phyloP scores from a whole-genome alignment of 2,329 filamentous ascomycete species.

The Clarireedia sp. region DNA sequence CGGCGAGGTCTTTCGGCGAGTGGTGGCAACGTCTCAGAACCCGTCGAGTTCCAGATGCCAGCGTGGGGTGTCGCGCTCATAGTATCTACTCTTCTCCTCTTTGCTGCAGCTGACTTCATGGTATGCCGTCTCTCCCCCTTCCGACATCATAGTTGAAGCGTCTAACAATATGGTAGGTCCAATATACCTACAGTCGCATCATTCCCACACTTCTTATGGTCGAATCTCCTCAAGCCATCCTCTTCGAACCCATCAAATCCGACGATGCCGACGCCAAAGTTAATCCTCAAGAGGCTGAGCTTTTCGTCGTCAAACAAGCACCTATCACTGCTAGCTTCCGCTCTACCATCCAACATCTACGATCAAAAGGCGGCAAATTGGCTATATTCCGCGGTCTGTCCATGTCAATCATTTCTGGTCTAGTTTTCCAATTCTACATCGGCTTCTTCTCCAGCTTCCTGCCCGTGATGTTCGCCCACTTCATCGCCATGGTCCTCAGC shows the following conservation, averaged over 20 bases:
- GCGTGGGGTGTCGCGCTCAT: constrained; percentile 19
- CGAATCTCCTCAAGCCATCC: constrained; percentile 46
- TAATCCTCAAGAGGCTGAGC: constrained; percentile 29
- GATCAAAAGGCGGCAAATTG: constrained; percentile 52
- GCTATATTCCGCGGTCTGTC: constrained; percentile 63
- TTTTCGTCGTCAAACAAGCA: constrained; percentile 40
- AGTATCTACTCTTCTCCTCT: constrained; percentile 8
- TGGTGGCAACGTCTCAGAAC: too few species aligned
- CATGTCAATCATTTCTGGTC: constrained; percentile 39
- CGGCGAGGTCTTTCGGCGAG: too few species aligned
- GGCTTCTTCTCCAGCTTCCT: constrained; percentile 35
- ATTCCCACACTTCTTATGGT: constrained; percentile 56
- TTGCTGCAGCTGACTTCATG: constrained; percentile 11
- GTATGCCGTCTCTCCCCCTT: constrained; percentile 10
- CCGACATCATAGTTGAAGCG: background rate
- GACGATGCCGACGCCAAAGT: constrained; percentile 28
- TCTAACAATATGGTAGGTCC: constrained; percentile 30
- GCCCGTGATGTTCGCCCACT: constrained; percentile 39
- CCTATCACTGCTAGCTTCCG: constrained; percentile 56
- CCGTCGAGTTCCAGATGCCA: constrained; percentile 13
- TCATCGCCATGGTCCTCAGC: constrained; percentile 52
- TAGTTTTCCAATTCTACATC: constrained; percentile 28
- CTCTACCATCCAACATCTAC: constrained; percentile 52
- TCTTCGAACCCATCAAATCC: constrained; percentile 36
- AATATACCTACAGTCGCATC: constrained; percentile 53